Evolutionary conservation across 23 red algal species (phyloP).

Genomic region (Gracilaria gracilis): DNA sequence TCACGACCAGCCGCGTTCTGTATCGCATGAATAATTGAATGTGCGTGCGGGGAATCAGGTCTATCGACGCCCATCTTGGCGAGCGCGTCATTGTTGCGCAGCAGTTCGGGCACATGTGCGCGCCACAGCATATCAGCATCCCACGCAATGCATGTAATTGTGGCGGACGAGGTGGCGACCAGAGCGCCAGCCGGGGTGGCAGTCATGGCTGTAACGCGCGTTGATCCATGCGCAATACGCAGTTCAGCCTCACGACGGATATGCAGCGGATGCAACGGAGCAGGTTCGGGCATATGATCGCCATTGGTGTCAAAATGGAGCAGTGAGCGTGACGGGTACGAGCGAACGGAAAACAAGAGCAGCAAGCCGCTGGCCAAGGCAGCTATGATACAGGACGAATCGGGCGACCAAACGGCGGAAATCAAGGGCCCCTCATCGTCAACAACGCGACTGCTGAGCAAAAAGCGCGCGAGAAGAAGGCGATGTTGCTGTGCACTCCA

Average conservation of each 20-base stretch:
- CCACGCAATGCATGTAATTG: slow-evolving; percentile 78
- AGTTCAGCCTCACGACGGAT: slow-evolving; percentile 47
- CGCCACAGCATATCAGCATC: slow-evolving; percentile 74
- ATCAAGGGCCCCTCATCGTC: slow-evolving; percentile 45
- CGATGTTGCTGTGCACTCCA: slow-evolving; percentile 73
- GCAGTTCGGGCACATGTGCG: slow-evolving; percentile 64
- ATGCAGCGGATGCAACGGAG: slow-evolving; percentile 45
- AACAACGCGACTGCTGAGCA: slow-evolving; percentile 30
- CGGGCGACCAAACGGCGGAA: slow-evolving; percentile 42
- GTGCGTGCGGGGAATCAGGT: background rate
- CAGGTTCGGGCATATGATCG: slow-evolving; percentile 38
- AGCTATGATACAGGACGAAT: slow-evolving; percentile 25
- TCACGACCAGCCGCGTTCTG: slow-evolving; percentile 11
- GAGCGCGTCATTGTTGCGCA: slow-evolving; percentile 59
- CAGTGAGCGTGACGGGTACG: slow-evolving; percentile 5
- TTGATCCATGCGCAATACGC: slow-evolving; percentile 47
- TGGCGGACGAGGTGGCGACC: slow-evolving; percentile 61
- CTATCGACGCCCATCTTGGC: slow-evolving; percentile 61
- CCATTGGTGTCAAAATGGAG: slow-evolving; percentile 24
- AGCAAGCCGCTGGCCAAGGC: slow-evolving; percentile 54
- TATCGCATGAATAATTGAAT: slow-evolving; percentile 35
- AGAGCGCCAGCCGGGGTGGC: slow-evolving; percentile 72
- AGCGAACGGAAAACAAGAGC: slow-evolving; percentile 46
- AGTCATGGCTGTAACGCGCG: slow-evolving; percentile 43
- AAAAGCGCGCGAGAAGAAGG: slow-evolving; percentile 70